These are phyloP conservation scores for Hordeum vulgare DNA, from an alignment of 176 grass and related monocot species.

Conservation along the genomic window DNA sequence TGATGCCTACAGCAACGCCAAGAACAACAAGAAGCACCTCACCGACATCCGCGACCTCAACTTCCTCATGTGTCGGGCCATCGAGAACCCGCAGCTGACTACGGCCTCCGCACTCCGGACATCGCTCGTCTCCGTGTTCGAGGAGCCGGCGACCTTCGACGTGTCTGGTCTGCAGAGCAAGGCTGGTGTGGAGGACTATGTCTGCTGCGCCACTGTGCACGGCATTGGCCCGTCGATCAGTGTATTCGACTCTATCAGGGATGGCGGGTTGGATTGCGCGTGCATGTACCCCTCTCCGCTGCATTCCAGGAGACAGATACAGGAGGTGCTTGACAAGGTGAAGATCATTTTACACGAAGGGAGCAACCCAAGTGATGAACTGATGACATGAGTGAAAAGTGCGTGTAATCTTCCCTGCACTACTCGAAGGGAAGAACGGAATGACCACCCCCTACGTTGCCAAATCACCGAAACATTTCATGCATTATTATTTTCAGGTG, in stretches of 20 bases:
- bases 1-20: constrained; percentile 38
- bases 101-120: constrained; percentile 52
- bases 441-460: not conserved
- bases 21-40: constrained; percentile 76
- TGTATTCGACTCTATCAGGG: constrained; percentile 65
- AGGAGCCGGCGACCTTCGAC: constrained; percentile 41
- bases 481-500: no score
- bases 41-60: constrained; percentile 71
- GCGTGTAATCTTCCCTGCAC: not conserved
- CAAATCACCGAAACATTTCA: no score
- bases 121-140: constrained; percentile 68
- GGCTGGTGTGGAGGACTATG: constrained; percentile 63
- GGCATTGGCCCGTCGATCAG: constrained; percentile 66
- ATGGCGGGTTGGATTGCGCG: constrained; percentile 54
- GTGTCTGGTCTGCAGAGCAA: constrained; percentile 23
- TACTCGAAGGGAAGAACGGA: not conserved
- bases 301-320: constrained; percentile 72
- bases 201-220: constrained; percentile 58
- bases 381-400: no score
- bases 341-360: constrained; percentile 44
- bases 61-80: constrained; percentile 76
- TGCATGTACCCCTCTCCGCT: constrained; percentile 74
- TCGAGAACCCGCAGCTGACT: constrained; percentile 77
- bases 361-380: not conserved
- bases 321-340: constrained; percentile 43